Evolutionary conservation across 495 filamentous ascomycete species (phyloP).

Genomic region (Penicillium bovifimosum): DNA sequence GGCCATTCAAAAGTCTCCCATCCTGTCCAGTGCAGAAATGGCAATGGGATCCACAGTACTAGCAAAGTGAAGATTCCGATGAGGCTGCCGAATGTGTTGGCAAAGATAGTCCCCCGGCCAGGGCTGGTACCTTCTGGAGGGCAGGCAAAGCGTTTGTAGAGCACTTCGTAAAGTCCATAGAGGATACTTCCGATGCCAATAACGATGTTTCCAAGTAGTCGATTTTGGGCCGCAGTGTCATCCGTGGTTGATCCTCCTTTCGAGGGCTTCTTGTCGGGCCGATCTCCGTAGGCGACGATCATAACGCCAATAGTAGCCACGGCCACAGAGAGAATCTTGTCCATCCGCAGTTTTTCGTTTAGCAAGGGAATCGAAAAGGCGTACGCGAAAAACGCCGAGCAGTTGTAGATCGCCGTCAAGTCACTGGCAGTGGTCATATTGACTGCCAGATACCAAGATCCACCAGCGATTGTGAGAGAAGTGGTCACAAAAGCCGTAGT

Average conservation of each 20-base stretch:
- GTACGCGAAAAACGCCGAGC: constrained; percentile 97
- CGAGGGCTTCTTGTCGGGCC: constrained; percentile 43
- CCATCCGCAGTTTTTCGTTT: constrained; percentile 70
- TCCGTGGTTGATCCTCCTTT: constrained; percentile 43
- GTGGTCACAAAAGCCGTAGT: constrained; percentile 77
- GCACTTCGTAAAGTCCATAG: constrained; percentile 94
- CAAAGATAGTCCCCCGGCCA: constrained; percentile 81
- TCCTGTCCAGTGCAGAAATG: constrained; percentile 70
- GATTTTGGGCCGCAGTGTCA: constrained; percentile 48
- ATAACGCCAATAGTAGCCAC: constrained; percentile 86
- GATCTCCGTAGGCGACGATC: constrained; percentile 86
- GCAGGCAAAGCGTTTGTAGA: constrained; percentile 90
- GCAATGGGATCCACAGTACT: constrained; percentile 89
- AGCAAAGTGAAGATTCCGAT: constrained; percentile 79
- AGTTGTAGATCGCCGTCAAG: constrained; percentile 97
- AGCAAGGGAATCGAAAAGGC: constrained; percentile 87
- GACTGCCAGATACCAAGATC: constrained; percentile 95
- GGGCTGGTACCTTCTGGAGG: constrained; percentile 83
- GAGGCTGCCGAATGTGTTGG: constrained; percentile 81
- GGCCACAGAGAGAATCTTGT: constrained; percentile 76
- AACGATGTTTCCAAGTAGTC: constrained; percentile 78
- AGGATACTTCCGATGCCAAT: constrained; percentile 91
- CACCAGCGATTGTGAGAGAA: constrained; percentile 83
- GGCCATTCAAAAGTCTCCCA: constrained; percentile 81
- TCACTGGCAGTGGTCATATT: constrained; percentile 87